Evolutionary conservation across 148 eudicot species (phyloP).

Genomic region (Salicornia ramosissima): DNA sequence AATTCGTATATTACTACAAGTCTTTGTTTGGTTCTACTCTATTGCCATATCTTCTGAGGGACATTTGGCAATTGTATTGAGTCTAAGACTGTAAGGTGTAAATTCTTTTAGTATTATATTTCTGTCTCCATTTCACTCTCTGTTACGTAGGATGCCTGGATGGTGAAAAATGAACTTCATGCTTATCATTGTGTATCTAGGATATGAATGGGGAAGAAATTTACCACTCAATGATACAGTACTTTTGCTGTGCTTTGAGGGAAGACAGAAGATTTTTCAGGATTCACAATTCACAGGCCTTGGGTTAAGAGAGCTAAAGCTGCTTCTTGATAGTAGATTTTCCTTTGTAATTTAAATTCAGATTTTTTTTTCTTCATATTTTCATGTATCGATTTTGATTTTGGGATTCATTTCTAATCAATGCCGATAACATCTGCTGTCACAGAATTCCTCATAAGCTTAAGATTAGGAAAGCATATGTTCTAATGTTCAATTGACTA

Average conservation of each 20-base stretch:
- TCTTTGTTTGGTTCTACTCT: neutral
- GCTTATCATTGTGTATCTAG: neutral
- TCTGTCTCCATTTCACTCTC: neutral
- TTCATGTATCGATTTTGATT: neutral
- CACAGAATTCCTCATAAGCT: neutral
- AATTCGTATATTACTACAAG: neutral
- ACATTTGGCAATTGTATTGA: neutral
- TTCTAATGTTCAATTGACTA: neutral
- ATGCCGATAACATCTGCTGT: neutral
- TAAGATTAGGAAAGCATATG: neutral
- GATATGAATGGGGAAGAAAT: neutral
- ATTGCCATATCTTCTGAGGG: neutral
- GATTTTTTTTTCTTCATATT: neutral
- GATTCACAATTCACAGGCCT: neutral
- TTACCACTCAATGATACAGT: neutral
- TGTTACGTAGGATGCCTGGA: neutral
- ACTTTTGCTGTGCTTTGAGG: neutral
- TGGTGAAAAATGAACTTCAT: neutral
- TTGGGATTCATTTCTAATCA: neutral
- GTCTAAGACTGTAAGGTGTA: neutral
- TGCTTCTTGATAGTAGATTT: neutral
- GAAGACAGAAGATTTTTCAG: neutral
- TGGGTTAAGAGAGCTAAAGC: neutral
- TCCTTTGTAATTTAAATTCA: neutral
- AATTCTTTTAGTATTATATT: neutral